Conservation (phyloP, 129 eudicot species). For the Lactuca saligna region DNA sequence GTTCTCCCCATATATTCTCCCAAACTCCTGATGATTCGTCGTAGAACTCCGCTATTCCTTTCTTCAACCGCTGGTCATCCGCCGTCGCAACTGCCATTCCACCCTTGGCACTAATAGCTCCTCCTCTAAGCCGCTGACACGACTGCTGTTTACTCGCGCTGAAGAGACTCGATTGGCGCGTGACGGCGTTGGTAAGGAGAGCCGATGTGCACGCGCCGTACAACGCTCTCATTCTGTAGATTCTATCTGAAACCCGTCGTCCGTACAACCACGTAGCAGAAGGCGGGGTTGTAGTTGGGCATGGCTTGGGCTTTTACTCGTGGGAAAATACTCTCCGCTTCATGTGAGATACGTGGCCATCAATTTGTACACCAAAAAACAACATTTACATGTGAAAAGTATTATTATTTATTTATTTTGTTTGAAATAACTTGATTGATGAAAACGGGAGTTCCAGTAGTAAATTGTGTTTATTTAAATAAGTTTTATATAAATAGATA, state of each 20-base stretch:
- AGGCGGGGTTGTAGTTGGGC: neutral
- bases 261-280: conserved; percentile 7
- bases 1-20: conserved; percentile 99
- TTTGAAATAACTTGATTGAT: too few relatives aligned
- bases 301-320: neutral
- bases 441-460: too few relatives aligned
- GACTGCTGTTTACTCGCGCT: neutral
- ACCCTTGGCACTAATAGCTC: conserved; percentile 19
- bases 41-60: conserved; percentile 88
- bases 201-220: conserved; percentile 26
- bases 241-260: neutral
- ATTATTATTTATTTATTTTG: too few relatives aligned
- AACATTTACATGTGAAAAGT: neutral
- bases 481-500: too few relatives aligned
- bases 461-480: too few relatives aligned
- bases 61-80: conserved; percentile 43
- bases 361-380: neutral
- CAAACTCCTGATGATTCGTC: conserved; percentile 84
- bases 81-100: conserved; percentile 26
- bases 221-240: conserved; percentile 16
- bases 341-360: neutral
- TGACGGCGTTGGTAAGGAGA: conserved; percentile 22
- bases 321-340: conserved; percentile 12
- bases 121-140: conserved; percentile 16
- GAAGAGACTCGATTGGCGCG: conserved; percentile 18